phyloP scores from a whole-genome alignment of 805 yeast species.

The Saccharomycopsis synnaedendra region DNA sequence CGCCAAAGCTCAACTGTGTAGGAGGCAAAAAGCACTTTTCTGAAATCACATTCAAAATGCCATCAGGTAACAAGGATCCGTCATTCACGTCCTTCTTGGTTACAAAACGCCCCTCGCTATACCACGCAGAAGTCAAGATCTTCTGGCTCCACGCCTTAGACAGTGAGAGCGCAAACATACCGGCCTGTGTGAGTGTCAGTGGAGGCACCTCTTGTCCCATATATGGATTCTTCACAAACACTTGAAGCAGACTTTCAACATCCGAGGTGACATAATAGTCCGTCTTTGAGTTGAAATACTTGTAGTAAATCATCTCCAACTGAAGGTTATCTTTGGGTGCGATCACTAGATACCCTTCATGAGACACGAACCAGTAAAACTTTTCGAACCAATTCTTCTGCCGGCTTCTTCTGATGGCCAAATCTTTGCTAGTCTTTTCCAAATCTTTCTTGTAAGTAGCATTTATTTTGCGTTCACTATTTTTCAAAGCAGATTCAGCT shows the following conservation, averaged over 20 bases:
- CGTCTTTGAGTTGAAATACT: constrained; percentile 56
- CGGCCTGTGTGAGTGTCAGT: constrained; percentile 80
- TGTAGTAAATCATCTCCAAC: constrained; percentile 66
- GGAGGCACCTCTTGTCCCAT: constrained; percentile 71
- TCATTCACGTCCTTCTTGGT: constrained; percentile 58
- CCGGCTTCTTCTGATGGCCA: constrained; percentile 46
- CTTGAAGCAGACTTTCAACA: constrained; percentile 60
- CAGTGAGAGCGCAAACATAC: constrained; percentile 68
- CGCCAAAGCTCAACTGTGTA: constrained; percentile 86
- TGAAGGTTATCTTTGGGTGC: constrained; percentile 81
- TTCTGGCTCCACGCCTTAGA: constrained; percentile 89
- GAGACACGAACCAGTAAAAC: constrained; percentile 86
- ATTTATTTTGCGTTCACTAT: constrained; percentile 68
- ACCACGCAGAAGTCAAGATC: constrained; percentile 76
- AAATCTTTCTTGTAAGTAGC: constrained; percentile 57
- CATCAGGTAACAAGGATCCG: constrained; percentile 45
- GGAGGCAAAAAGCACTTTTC: constrained; percentile 52
- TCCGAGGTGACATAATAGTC: constrained; percentile 72
- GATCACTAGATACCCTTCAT: constrained; percentile 76
- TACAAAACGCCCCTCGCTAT: constrained; percentile 56
- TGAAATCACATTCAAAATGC: constrained; percentile 44
- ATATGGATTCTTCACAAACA: constrained; percentile 71
- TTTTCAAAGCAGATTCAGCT: constrained; percentile 66
- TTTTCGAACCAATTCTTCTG: constrained; percentile 87
- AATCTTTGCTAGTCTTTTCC: constrained; percentile 41